phyloP scores from a whole-genome alignment of 164 flowering plant species.

The Brasenia schreberi region DNA sequence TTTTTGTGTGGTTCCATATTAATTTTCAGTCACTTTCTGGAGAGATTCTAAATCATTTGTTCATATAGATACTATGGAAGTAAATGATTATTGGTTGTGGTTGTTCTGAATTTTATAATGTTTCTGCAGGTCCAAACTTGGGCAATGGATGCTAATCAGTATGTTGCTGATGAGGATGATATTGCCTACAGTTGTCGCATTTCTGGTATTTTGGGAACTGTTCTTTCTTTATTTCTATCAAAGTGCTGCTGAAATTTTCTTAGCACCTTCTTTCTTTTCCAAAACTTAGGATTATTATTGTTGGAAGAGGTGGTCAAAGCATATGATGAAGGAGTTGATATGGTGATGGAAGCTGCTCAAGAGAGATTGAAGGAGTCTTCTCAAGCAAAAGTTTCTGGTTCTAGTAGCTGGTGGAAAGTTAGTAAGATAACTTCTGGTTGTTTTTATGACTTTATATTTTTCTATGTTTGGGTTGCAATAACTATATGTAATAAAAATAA shows the following conservation, averaged over 20 bases:
- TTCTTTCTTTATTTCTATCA: neutral
- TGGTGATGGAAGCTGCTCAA: constrained; percentile 52
- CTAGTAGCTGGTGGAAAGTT: constrained; percentile 88
- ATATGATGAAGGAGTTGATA: constrained; percentile 43
- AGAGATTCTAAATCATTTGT: too few species aligned
- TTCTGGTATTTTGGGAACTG: constrained; percentile 42
- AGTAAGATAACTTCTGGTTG: constrained; percentile 10
- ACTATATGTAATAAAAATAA: too few species aligned
- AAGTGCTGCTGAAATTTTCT: neutral
- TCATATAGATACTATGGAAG: too few species aligned
- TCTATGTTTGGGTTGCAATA: too few species aligned
- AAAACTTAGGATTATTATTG: constrained; percentile 53
- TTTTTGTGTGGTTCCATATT: too few species aligned
- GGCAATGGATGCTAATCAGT: constrained; percentile 84
- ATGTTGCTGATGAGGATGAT: constrained; percentile 94
- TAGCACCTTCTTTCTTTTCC: neutral
- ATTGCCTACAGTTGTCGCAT: constrained; percentile 71
- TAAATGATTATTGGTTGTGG: neutral
- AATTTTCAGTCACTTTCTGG: too few species aligned
- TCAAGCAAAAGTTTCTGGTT: constrained; percentile 54
- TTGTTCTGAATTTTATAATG: constrained; percentile 1
- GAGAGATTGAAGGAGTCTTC: constrained; percentile 58
- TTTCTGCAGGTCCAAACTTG: constrained; percentile 53
- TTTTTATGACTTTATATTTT: neutral
- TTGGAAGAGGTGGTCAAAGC: constrained; percentile 59